Evolutionary conservation across 768 basidiomycete species (phyloP).

Genomic region (Tulasnella sp.): DNA sequence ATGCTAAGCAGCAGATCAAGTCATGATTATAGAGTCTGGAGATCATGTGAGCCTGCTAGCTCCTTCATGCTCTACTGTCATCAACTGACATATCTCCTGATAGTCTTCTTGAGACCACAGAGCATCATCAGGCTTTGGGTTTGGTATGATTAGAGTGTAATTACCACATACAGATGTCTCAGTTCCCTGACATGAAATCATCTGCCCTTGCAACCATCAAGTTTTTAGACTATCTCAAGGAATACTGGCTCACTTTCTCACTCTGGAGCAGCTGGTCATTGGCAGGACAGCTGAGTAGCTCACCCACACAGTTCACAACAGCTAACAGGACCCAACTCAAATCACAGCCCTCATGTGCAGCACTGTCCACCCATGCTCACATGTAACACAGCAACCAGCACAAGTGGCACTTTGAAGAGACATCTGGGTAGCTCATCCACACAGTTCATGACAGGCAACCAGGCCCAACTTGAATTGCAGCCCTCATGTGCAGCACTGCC

Average conservation of each 20-base stretch:
- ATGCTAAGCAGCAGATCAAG: conserved; percentile 15
- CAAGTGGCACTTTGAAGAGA: background rate
- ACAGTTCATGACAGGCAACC: background rate
- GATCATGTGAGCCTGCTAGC: conserved; percentile 21
- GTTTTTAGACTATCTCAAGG: conserved; percentile 23
- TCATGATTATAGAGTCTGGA: background rate
- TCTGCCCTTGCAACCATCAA: conserved; percentile 16
- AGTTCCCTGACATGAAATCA: background rate
- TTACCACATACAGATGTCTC: background rate
- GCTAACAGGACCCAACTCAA: background rate
- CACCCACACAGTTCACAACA: background rate
- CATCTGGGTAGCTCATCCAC: background rate
- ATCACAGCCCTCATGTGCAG: background rate
- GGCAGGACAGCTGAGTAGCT: conserved; percentile 19
- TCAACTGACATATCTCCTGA: conserved; percentile 23
- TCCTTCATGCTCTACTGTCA: background rate
- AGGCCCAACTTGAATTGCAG: background rate
- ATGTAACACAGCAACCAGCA: too few relatives aligned
- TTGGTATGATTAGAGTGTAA: conserved; percentile 2
- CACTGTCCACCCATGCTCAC: background rate
- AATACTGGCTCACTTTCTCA: conserved; percentile 23
- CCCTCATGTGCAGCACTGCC: background rate
- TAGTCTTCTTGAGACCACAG: conserved; percentile 21
- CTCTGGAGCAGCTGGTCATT: conserved; percentile 31
- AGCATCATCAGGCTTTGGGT: background rate